Evolutionary conservation across 805 yeast genomes (phyloP).

Genomic region (Jamesozyma piceae): DNA sequence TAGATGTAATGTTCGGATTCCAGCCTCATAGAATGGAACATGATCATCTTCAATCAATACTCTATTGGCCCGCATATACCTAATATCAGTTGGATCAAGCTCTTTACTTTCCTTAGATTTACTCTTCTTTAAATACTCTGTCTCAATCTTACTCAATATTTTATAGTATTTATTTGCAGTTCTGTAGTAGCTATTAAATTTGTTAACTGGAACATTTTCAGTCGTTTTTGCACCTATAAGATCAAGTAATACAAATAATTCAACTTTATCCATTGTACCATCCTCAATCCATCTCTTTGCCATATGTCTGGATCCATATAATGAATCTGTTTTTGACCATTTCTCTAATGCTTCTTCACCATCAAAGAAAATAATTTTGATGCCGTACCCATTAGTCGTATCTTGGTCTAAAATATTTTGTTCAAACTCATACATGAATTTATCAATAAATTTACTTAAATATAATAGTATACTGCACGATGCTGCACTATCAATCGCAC

Average conservation of each 20-base stretch:
- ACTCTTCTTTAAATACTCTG: conserved; percentile 1
- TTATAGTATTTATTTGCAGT: conserved; percentile 33
- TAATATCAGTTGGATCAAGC: conserved; percentile 11
- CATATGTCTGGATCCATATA: conserved; percentile 47
- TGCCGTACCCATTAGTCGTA: conserved; percentile 20
- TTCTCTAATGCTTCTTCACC: conserved; percentile 51
- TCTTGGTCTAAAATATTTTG: conserved; percentile 2
- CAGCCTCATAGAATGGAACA: conserved; percentile 38
- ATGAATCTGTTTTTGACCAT: conserved; percentile 46
- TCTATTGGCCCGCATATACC: conserved; percentile 6
- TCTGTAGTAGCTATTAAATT: conserved; percentile 34
- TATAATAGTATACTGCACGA: conserved; percentile 46
- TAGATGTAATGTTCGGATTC: conserved; percentile 42
- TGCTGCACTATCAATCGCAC: conserved; percentile 52
- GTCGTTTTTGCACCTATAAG: conserved; percentile 35
- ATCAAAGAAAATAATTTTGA: conserved; percentile 46
- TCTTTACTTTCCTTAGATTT: background rate
- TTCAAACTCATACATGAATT: conserved; percentile 6
- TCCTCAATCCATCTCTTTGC: conserved; percentile 33
- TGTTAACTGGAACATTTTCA: conserved; percentile 15
- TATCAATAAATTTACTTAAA: conserved; percentile 30
- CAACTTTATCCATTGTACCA: conserved; percentile 30
- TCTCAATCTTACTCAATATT: conserved; percentile 32
- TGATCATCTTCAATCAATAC: conserved; percentile 41
- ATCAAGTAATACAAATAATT: conserved; percentile 41